phyloP scores from a whole-genome alignment of 2,329 filamentous ascomycete genomes.

The Sphaerulina populicola region DNA sequence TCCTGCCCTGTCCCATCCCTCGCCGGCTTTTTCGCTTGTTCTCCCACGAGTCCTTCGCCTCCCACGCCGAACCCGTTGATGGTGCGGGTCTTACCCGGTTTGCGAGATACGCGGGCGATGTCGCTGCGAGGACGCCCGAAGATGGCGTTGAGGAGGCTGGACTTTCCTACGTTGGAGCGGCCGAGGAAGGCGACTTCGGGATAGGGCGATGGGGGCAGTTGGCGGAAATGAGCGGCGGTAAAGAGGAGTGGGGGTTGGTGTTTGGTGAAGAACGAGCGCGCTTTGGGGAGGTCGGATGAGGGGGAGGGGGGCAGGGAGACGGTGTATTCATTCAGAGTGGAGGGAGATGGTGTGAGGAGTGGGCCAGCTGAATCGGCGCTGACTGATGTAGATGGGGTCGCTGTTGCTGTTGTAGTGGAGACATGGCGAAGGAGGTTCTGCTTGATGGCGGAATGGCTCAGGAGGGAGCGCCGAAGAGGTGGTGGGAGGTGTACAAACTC shows the following conservation, averaged over 20 bases:
- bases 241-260: constrained; percentile 50
- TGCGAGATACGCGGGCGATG: constrained; percentile 50
- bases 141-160: constrained; percentile 57
- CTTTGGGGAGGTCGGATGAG: constrained; percentile 34
- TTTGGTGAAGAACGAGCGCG: constrained; percentile 40
- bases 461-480: constrained; percentile 18
- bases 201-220: constrained; percentile 46
- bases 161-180: constrained; percentile 64
- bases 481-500: constrained; percentile 25
- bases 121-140: constrained; percentile 37
- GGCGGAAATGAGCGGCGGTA: constrained; percentile 53
- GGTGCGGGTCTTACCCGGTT: constrained; percentile 53
- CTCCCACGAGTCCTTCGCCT: constrained; percentile 30
- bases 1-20: constrained; percentile 24
- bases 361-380: constrained; percentile 4
- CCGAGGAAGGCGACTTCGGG: constrained; percentile 61
- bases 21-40: constrained; percentile 7
- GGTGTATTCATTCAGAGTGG: constrained; percentile 31
- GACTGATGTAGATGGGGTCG: not conserved
- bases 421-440: constrained; percentile 4
- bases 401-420: not conserved
- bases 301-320: constrained; percentile 26
- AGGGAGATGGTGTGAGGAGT: constrained; percentile 26
- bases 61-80: constrained; percentile 59
- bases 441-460: constrained; percentile 3